Evolutionary conservation across 2,329 filamentous ascomycete species (phyloP).

Genomic region (Hypomyces perniciosus): DNA sequence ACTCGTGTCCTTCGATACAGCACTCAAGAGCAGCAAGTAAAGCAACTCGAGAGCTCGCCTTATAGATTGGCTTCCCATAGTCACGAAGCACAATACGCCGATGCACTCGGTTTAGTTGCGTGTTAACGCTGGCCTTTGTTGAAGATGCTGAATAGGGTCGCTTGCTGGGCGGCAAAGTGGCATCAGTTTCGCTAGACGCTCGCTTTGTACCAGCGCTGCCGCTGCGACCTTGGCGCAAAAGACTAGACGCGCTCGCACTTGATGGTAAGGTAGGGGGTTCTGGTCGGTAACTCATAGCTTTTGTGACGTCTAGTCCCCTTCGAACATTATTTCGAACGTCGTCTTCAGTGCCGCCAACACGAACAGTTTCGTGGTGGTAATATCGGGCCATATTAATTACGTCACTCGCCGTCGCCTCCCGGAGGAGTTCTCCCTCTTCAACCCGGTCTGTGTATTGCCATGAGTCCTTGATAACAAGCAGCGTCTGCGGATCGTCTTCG

Average conservation of each 20-base stretch:
- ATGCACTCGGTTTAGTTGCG: slow-evolving; percentile 30
- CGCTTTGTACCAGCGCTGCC: slow-evolving; percentile 21
- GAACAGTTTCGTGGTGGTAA: slow-evolving; percentile 37
- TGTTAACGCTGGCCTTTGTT: slow-evolving; percentile 16
- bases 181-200: slow-evolving; percentile 21
- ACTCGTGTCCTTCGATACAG: slow-evolving; percentile 33
- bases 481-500: slow-evolving; percentile 23
- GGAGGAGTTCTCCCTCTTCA: slow-evolving; percentile 28
- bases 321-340: slow-evolving; percentile 30
- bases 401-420: slow-evolving; percentile 28
- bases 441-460: slow-evolving; percentile 38
- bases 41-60: slow-evolving; percentile 29
- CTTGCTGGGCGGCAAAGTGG: slow-evolving; percentile 24
- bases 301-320: slow-evolving; percentile 26
- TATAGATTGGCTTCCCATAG: slow-evolving; percentile 35
- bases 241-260: background rate
- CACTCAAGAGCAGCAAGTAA: slow-evolving; percentile 30
- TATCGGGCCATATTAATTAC: slow-evolving; percentile 36
- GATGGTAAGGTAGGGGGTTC: background rate
- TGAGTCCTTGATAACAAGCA: slow-evolving; percentile 41
- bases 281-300: slow-evolving; percentile 27
- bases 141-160: slow-evolving; percentile 19
- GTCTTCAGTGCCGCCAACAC: slow-evolving; percentile 26
- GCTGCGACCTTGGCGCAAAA: slow-evolving; percentile 17
- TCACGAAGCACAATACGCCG: slow-evolving; percentile 33